These are phyloP conservation scores for Euphorbia tirucalli DNA, from an alignment of 345 rosid genomes.

Conservation along the genomic window DNA sequence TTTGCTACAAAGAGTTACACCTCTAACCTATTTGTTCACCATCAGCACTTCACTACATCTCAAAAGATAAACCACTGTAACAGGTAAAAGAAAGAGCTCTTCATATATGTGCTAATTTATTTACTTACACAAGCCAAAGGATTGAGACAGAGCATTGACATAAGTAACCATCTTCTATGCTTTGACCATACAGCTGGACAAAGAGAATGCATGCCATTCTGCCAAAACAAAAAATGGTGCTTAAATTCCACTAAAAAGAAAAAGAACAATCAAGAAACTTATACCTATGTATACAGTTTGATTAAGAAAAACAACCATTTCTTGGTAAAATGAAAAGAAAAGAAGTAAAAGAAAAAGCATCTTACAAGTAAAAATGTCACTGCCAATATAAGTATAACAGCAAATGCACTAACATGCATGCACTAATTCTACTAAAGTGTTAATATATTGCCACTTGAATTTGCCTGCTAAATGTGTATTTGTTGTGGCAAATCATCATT, in stretches of 20 bases:
- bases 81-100: not conserved
- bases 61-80: not conserved
- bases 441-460: not conserved
- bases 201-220: conserved; percentile 95
- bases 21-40: not conserved
- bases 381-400: not conserved
- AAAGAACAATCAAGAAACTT: conserved; percentile 11
- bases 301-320: not conserved
- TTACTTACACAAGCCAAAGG: conserved; percentile 86
- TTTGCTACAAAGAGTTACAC: not conserved
- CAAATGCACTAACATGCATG: not conserved
- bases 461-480: not conserved
- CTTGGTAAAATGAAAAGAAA: not conserved
- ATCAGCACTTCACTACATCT: conserved; percentile 5
- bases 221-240: conserved; percentile 22
- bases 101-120: conserved; percentile 6
- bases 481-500: not conserved
- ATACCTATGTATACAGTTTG: not conserved
- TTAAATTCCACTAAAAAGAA: conserved; percentile 9
- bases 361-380: not conserved
- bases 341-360: not conserved
- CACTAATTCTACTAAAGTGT: not conserved
- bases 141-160: conserved; percentile 95
- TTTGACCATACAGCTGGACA: conserved; percentile 99
- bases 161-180: conserved; percentile 93